Conservation (phyloP, 2,329 filamentous ascomycete genomes). For the Sclerotinia sclerotiorum region DNA sequence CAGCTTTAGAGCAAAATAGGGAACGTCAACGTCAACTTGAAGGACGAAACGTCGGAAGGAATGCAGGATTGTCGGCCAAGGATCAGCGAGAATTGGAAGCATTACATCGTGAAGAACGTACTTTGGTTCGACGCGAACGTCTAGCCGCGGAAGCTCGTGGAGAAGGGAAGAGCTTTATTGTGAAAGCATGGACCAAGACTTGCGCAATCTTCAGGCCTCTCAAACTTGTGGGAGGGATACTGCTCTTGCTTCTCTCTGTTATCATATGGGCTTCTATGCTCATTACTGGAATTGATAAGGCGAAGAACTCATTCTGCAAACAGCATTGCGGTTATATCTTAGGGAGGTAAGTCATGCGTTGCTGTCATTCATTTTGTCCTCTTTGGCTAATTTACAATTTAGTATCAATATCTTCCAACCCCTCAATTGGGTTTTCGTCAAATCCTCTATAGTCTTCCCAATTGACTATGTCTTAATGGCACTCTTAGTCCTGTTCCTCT, state of each 20-base stretch:
- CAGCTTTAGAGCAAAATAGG: constrained; percentile 81
- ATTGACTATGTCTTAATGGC: constrained; percentile 90
- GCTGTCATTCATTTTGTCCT: too few species aligned
- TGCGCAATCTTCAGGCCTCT: constrained; percentile 83
- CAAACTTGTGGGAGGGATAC: constrained; percentile 80
- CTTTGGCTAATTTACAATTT: constrained; percentile 37
- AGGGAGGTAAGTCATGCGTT: constrained; percentile 46
- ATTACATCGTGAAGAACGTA: constrained; percentile 86
- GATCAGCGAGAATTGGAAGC: constrained; percentile 87
- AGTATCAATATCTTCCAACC: constrained; percentile 92
- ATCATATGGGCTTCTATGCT: constrained; percentile 89
- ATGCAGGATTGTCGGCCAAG: constrained; percentile 74
- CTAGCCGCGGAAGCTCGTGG: constrained; percentile 80
- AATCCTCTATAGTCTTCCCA: constrained; percentile 80
- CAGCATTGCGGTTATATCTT: constrained; percentile 88
- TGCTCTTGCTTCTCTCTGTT: constrained; percentile 72
- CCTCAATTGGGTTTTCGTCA: constrained; percentile 83
- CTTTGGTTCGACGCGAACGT: constrained; percentile 82
- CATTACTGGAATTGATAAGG: constrained; percentile 93
- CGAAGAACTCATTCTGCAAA: constrained; percentile 92
- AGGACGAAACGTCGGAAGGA: constrained; percentile 74
- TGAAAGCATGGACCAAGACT: constrained; percentile 74
- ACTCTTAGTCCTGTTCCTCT: constrained; percentile 80
- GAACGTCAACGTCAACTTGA: constrained; percentile 92
- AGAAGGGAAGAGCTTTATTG: constrained; percentile 71